A percentile compares a stretch with the other conserved stretches of the same genome.
Evolutionary conservation across 1,139 yeast species (phyloP).

Genomic region (Zygoascus meyerae): DNA sequence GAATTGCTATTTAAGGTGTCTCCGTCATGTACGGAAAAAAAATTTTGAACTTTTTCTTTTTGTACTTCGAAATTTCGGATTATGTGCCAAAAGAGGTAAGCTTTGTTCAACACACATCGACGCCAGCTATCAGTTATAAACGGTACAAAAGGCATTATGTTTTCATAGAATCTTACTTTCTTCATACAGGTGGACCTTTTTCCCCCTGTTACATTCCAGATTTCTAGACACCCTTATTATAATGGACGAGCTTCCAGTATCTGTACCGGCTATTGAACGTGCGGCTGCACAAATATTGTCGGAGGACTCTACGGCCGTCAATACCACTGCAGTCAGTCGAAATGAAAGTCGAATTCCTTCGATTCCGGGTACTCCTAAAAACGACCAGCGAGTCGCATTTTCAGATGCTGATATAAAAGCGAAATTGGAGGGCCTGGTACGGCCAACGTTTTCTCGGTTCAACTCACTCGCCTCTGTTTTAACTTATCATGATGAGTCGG

Average conservation of each 20-base stretch:
- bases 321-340: background rate
- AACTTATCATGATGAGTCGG: background rate
- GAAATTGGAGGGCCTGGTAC: background rate
- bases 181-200: background rate
- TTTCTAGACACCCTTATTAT: background rate
- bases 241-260: slow-evolving; percentile 1
- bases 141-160: background rate
- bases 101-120: background rate
- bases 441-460: background rate
- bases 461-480: background rate
- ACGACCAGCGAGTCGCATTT: background rate
- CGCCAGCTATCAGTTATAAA: background rate
- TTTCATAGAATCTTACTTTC: background rate
- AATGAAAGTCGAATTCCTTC: background rate
- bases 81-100: background rate
- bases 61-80: background rate
- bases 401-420: background rate
- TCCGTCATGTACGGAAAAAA: background rate
- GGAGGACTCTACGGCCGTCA: background rate
- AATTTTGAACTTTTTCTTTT: background rate
- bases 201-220: background rate
- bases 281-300: background rate
- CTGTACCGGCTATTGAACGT: background rate
- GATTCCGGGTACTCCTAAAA: background rate
- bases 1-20: background rate